Evolutionary conservation across 2,329 filamentous ascomycete species (phyloP).

Genomic region (Tolypocladium tundrense): DNA sequence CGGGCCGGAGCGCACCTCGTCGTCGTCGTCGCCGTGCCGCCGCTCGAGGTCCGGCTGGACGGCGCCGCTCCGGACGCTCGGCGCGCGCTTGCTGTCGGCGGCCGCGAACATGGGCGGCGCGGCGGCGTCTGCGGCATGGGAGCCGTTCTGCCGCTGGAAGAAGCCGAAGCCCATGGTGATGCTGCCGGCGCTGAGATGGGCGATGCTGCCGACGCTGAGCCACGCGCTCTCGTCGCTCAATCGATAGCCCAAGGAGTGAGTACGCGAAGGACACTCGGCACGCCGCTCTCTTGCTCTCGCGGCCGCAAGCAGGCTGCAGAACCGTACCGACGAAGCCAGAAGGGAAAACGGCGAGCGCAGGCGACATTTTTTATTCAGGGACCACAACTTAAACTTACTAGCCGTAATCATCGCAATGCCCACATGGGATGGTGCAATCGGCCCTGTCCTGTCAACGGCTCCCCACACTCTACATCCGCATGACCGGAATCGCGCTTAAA

Average conservation of each 20-base stretch:
- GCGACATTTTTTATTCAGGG: background rate
- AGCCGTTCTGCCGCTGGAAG: background rate
- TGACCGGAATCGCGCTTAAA: background rate
- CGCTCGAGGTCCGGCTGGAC: background rate
- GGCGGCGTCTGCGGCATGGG: background rate
- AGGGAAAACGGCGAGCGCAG: background rate
- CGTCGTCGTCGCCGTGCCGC: background rate
- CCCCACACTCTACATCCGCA: background rate
- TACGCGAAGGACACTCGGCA: background rate
- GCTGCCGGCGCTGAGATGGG: background rate
- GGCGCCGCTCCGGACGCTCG: background rate
- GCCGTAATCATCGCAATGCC: background rate
- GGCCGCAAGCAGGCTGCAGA: background rate
- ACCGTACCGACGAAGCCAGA: background rate
- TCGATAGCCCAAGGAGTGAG: background rate
- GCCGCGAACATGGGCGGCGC: background rate
- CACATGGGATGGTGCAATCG: background rate
- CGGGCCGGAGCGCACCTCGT: background rate
- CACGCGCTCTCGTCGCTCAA: background rate
- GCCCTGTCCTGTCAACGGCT: background rate
- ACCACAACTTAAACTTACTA: background rate
- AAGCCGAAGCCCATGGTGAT: background rate
- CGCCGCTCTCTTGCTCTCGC: too few species aligned
- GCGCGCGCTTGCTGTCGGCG: background rate
- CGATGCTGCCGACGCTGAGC: background rate